Evolutionary conservation across 202 grass and related monocot species (phyloP), one percentile per base, ranked within the genome.

Genomic region (Cymbopogon flexuosus): DNA sequence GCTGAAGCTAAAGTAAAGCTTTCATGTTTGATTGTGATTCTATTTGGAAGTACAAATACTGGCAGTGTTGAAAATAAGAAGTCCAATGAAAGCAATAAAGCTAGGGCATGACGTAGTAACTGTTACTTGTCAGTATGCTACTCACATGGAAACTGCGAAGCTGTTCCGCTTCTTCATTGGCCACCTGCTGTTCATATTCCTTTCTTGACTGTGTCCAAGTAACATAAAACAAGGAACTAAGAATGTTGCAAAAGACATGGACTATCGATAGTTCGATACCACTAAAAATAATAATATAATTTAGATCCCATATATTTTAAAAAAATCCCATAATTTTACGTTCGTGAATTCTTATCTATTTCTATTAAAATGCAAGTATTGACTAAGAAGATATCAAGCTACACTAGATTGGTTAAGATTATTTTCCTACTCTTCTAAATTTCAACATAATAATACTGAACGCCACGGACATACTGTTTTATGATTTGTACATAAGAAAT

Each of bases 61-160:
- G n/a, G 8, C 19, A 49, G 16, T 15, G 16, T 3, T 47, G 46
- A 83, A 83, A 74, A 7, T 16, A 13, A 62, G 10, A 8, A 2
- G 13, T 30, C 42, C 13, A 42, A 56, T 37, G 31, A 46, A 56
- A 58, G n/a, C 8, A 54, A 5, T 27, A 21, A 51, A 65, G 10
- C 1, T 49, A 39, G 8, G 14, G 35, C 0, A 59, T 73, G 21
- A 33, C 19, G 23, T 10, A 14, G 5, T 67, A 36, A 49, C 31
- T 60, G 22, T 56, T 57, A 58, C 54, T 58, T 10, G 9, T 79
- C 62, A 64, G 47, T 70, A 79, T 8, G 45, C 40, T 40, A 86
- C 68, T 88, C 83, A 99, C 96, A 56, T 99, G 90, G 23, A 95
- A 99, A 77, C 82, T 88, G 79, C 90, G 86, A 56, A 99, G 92